phyloP scores from a whole-genome alignment of 2,329 filamentous ascomycete species.

The Aurifilum marmelostoma region DNA sequence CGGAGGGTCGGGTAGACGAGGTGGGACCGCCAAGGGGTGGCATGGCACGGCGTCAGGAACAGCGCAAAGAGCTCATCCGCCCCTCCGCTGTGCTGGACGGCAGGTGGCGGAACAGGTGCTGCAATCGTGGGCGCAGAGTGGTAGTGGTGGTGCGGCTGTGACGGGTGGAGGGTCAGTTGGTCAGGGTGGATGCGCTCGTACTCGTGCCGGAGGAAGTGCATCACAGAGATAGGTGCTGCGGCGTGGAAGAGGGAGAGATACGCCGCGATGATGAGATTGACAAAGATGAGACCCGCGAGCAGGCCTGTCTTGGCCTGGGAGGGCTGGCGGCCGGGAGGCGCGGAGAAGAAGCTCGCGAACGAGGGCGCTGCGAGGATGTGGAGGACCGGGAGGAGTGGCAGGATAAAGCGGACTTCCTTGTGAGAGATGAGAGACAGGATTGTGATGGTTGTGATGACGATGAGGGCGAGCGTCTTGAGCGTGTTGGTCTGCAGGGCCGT shows the following conservation, averaged over 20 bases:
- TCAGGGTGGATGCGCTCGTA: slow-evolving; percentile 63
- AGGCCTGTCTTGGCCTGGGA: slow-evolving; percentile 51
- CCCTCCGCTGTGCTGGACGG: slow-evolving; percentile 32
- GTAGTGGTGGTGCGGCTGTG: slow-evolving; percentile 23
- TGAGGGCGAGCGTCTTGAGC: slow-evolving; percentile 58
- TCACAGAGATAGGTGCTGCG: slow-evolving; percentile 74
- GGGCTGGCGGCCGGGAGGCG: slow-evolving; percentile 34
- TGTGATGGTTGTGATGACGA: slow-evolving; percentile 62
- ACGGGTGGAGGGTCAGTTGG: slow-evolving; percentile 38
- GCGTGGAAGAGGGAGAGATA: slow-evolving; percentile 82
- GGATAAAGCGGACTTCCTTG: slow-evolving; percentile 97
- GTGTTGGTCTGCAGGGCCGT: slow-evolving; percentile 45
- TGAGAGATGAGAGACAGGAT: slow-evolving; percentile 81
- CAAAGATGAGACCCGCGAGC: slow-evolving; percentile 60
- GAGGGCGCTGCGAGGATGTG: slow-evolving; percentile 77
- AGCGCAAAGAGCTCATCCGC: slow-evolving; percentile 63
- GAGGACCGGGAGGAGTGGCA: slow-evolving; percentile 85
- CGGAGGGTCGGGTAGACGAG: slow-evolving; percentile 74
- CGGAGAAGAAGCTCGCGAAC: slow-evolving; percentile 65
- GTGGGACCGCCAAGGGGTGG: slow-evolving; percentile 91
- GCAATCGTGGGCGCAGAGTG: slow-evolving; percentile 32
- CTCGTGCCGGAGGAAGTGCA: slow-evolving; percentile 74
- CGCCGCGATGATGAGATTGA: slow-evolving; percentile 72
- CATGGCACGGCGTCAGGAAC: slow-evolving; percentile 95
- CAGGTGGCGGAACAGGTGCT: slow-evolving; percentile 25